Conservation (phyloP, 345 rosid species). For the Populus euphratica region DNA sequence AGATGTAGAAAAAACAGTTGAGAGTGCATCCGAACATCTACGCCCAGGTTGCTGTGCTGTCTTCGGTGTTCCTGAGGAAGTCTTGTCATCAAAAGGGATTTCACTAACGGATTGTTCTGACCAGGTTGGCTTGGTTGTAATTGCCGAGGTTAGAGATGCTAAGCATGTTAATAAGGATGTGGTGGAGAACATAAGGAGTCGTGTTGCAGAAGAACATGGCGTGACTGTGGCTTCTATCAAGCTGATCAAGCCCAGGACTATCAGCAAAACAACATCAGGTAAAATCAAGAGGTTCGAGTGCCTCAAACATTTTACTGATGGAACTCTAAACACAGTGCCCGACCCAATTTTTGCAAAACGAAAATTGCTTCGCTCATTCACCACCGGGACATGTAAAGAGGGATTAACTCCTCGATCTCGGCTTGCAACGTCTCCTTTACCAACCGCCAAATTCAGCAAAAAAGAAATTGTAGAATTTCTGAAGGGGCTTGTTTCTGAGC, state of each 20-base stretch:
- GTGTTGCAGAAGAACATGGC: constrained; percentile 62
- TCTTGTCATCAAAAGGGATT: constrained; percentile 54
- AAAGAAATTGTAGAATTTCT: constrained; percentile 49
- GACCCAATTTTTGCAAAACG: constrained; percentile 38
- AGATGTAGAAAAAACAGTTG: constrained; percentile 69
- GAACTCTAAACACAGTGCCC: constrained; percentile 39
- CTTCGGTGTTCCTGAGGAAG: constrained; percentile 62
- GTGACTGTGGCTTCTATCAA: constrained; percentile 46
- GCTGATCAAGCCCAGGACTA: constrained; percentile 59
- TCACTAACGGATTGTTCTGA: constrained; percentile 52
- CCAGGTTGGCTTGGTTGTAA: constrained; percentile 59
- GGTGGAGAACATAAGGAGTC: constrained; percentile 36
- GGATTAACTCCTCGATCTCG: constrained; percentile 45
- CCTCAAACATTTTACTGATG: constrained; percentile 53
- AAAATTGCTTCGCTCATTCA: constrained; percentile 37
- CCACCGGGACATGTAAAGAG: constrained; percentile 46
- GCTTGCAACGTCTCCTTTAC: constrained; percentile 24
- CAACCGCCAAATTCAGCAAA: constrained; percentile 29
- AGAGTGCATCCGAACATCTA: constrained; percentile 46
- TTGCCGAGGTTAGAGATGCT: constrained; percentile 62
- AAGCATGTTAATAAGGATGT: constrained; percentile 39
- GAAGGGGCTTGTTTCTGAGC: constrained; percentile 45
- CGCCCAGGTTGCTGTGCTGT: constrained; percentile 76
- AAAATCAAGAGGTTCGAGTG: constrained; percentile 75
- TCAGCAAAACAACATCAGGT: constrained; percentile 65